A percentile compares a stretch with the other conserved stretches of the same genome.
Conservation (phyloP, 495 filamentous ascomycete species). For the Lasiosphaeria ovina region DNA sequence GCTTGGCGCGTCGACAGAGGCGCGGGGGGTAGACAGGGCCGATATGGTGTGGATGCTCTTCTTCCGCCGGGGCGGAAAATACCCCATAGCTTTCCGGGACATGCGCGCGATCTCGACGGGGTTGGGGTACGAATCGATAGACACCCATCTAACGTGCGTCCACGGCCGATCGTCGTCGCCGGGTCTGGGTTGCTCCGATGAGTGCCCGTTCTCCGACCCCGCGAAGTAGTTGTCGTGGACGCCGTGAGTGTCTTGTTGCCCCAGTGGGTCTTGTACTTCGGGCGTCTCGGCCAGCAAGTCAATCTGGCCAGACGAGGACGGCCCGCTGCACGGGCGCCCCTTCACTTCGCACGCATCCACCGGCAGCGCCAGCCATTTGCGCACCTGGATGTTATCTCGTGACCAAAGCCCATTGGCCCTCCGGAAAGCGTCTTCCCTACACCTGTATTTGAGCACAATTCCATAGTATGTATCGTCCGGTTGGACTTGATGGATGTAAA, state of each 20-base stretch:
- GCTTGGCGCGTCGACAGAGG: conserved; percentile 60
- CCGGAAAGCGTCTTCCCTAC: conserved; percentile 70
- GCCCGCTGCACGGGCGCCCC: conserved; percentile 59
- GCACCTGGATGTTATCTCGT: conserved; percentile 80
- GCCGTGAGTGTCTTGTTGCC: conserved; percentile 14
- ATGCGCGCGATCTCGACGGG: conserved; percentile 86
- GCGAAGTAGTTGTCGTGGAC: conserved; percentile 38
- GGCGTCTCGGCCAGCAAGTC: conserved; percentile 49
- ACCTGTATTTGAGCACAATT: conserved; percentile 85
- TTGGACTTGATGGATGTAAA: conserved; percentile 86
- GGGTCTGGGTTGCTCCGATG: conserved; percentile 20
- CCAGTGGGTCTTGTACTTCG: conserved; percentile 27
- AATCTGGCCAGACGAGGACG: conserved; percentile 35
- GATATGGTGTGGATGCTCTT: conserved; percentile 61
- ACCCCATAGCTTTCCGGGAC: conserved; percentile 75
- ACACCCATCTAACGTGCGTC: conserved; percentile 85
- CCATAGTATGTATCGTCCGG: conserved; percentile 83
- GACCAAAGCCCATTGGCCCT: conserved; percentile 94
- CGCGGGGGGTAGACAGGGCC: conserved; percentile 58
- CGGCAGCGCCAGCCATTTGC: conserved; percentile 77
- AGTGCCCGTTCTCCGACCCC: conserved; percentile 28
- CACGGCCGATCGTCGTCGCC: conserved; percentile 56
- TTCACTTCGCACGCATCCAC: conserved; percentile 88
- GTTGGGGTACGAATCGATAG: conserved; percentile 63
- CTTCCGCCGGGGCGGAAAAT: conserved; percentile 86